Conservation (phyloP, 805 yeast genomes). For the Blastobotrys chiropterorum region DNA sequence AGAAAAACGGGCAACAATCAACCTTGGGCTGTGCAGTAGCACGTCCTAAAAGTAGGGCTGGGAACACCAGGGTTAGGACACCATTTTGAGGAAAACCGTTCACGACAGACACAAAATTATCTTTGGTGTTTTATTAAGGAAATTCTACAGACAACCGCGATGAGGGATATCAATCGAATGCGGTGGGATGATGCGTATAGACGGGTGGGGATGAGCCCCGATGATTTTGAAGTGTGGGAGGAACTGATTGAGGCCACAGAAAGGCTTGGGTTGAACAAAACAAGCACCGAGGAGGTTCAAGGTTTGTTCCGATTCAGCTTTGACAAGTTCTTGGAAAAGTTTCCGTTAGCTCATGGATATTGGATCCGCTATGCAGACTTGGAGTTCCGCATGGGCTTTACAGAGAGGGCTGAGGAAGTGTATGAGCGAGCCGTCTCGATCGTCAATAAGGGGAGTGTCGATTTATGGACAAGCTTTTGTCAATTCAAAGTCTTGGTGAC, state of each 20-base stretch:
- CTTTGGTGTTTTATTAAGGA: too few species aligned
- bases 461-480: conserved; percentile 35
- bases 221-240: conserved; percentile 32
- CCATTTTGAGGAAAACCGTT: too few species aligned
- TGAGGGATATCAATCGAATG: not conserved
- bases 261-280: conserved; percentile 25
- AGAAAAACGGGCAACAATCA: too few species aligned
- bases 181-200: conserved; percentile 17
- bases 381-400: conserved; percentile 30
- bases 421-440: conserved; percentile 31
- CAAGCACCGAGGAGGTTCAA: conserved; percentile 23
- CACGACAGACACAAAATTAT: too few species aligned
- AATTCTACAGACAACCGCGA: not conserved
- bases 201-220: conserved; percentile 20
- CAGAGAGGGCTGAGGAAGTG: conserved; percentile 28
- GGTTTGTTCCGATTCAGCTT: conserved; percentile 25
- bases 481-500: conserved; percentile 28
- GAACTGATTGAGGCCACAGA: conserved; percentile 27
- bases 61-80: too few species aligned
- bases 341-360: conserved; percentile 36
- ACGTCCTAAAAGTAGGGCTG: too few species aligned
- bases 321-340: conserved; percentile 28
- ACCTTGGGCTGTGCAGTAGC: too few species aligned
- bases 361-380: conserved; percentile 37
- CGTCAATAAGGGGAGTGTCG: conserved; percentile 26